Percentiles rank a stretch among this genome's conserved stretches.
phyloP scores from a whole-genome alignment of 257 asterid species.

The Petunia axillaris region DNA sequence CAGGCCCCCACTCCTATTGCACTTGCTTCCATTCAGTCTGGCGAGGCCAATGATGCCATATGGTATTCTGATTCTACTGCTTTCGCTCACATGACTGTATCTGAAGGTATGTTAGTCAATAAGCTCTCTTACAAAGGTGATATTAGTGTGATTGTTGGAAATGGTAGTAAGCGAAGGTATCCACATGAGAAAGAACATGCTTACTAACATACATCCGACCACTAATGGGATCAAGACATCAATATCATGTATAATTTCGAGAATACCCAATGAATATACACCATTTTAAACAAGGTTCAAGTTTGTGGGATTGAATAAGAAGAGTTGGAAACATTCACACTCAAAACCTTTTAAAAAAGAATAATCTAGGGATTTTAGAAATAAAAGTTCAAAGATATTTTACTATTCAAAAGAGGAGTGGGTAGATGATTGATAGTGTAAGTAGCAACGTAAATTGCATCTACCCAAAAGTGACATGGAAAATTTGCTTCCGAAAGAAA shows the following conservation, averaged over 20 bases:
- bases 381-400: neutral
- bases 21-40: neutral
- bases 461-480: no score
- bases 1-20: neutral
- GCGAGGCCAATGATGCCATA: neutral
- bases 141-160: neutral
- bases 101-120: neutral
- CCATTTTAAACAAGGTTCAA: neutral
- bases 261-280: neutral
- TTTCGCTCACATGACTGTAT: neutral
- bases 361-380: neutral
- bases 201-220: neutral
- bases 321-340: neutral
- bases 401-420: neutral
- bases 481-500: no score
- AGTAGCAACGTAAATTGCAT: no score
- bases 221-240: neutral
- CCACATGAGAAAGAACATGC: neutral
- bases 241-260: no score
- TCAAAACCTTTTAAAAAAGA: neutral
- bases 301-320: neutral
- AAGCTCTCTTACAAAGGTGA: neutral
- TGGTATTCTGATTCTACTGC: neutral
- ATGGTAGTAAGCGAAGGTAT: neutral
- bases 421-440: no score